Base-by-base conservation (phyloP, 371 early-diverging fungal species). In the Mucor mucedo region DNA sequence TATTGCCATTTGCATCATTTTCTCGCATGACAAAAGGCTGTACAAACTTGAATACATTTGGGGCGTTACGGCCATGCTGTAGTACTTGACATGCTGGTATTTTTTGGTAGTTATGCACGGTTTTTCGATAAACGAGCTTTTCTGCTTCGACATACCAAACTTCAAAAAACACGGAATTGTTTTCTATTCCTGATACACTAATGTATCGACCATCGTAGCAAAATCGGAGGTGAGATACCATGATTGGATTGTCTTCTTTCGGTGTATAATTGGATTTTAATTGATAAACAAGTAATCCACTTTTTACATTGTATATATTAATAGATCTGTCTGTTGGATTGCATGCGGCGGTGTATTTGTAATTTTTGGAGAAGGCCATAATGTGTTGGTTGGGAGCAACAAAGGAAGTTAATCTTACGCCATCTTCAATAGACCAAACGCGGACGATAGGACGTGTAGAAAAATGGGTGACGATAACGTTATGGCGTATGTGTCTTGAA, bases 371-470 rank as follows among this genome's bases (percentile, higher is more conserved):
- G 16, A 62, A 48, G 0, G 62, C 55, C 55, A 55, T 48, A 2
- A 62, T 55, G 4, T 62, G 39, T 28, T 48, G 28, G 6, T 27
- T 21, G 21, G 4, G 4, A 7, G 48, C 48, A 27, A 2, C 3
- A 55, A 55, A 47, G 9, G 62, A 62, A 3, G 55, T 62, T 3
- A 55, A 13, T 0, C 45, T 33, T 45, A 55, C 48, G 10, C 62
- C 62, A 30, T 58, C 38, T 33, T 62, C 55, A 38, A 55, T 30
- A 11, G 62, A 55, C 62, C 62, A 62, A 45, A 62, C 48, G 10
- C 62, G 35, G 5, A 38, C 21, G 8, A 61, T 54, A 8, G 29
- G 21, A 21, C 27, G 6, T 55, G 33, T 8, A 28, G 8, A 48
- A 21, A 45, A 1, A 48, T 62, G 8, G 45, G 47, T 1, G 55